phyloP scores from a whole-genome alignment of 352 stramenopile genomes.

The Globisporangium mamillatum region DNA sequence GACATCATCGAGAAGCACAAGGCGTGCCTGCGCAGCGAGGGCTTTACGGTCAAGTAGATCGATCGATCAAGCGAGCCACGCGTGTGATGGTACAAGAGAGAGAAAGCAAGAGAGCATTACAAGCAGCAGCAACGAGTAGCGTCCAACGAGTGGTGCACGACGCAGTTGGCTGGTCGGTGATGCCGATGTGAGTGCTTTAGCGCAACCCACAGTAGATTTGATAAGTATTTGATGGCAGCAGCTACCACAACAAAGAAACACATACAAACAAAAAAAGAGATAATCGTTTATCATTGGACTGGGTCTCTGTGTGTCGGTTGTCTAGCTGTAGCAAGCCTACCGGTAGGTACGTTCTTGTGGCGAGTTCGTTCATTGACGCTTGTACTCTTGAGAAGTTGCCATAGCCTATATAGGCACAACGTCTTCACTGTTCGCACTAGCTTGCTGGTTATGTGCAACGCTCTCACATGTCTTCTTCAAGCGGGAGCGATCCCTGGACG shows the following conservation, averaged over 20 bases:
- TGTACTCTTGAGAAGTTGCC: background rate
- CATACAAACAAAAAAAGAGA: conserved; percentile 2
- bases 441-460: background rate
- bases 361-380: background rate
- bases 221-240: conserved; percentile 14
- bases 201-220: background rate
- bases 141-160: background rate
- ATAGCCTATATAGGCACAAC: background rate
- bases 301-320: background rate
- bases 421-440: background rate
- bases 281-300: conserved; percentile 1
- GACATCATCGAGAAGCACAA: conserved; percentile 98
- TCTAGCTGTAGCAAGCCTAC: background rate
- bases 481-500: conserved; percentile 53
- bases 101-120: background rate
- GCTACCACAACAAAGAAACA: background rate
- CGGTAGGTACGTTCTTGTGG: background rate
- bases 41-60: conserved; percentile 92
- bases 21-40: conserved; percentile 93
- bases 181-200: background rate
- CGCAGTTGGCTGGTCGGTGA: background rate
- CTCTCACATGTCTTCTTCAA: conserved; percentile 64
- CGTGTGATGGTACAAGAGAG: background rate
- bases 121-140: background rate
- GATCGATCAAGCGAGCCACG: background rate